Evolutionary conservation across 805 yeast genomes (phyloP).

Genomic region (Wickerhamomyces chambardii): DNA sequence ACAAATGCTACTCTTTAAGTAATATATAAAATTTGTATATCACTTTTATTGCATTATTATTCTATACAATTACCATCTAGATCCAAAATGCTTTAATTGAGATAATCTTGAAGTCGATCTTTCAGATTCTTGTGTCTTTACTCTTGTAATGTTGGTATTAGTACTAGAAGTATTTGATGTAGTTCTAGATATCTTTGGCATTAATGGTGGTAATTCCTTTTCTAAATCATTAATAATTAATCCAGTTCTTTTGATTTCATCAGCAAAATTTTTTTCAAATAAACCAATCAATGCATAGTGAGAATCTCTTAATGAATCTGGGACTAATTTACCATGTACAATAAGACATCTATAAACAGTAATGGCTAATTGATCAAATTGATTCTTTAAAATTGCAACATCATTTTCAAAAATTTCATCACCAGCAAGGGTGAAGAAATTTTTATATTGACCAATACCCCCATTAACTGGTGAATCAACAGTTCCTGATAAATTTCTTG

Average conservation of each 20-base stretch:
- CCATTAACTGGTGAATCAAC: slow-evolving; percentile 92
- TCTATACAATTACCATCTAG: neutral
- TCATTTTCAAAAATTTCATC: slow-evolving; percentile 20
- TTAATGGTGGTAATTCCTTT: slow-evolving; percentile 7
- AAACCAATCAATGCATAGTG: slow-evolving; percentile 51
- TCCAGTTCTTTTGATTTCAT: slow-evolving; percentile 41
- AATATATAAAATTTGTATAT: too few species aligned
- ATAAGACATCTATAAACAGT: slow-evolving; percentile 56
- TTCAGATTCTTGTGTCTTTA: slow-evolving; percentile 19
- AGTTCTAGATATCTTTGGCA: slow-evolving; percentile 1
- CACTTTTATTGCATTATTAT: too few species aligned
- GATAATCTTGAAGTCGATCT: slow-evolving; percentile 11
- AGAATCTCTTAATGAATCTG: slow-evolving; percentile 44
- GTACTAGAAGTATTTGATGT: slow-evolving; percentile 3
- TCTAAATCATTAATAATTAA: slow-evolving; percentile 19
- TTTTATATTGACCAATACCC: slow-evolving; percentile 78
- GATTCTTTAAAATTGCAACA: slow-evolving; percentile 20
- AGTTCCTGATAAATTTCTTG: slow-evolving; percentile 72
- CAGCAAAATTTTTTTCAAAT: slow-evolving; percentile 57
- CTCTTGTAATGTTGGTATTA: slow-evolving; percentile 10
- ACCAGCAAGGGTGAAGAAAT: slow-evolving; percentile 41
- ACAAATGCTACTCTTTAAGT: too few species aligned
- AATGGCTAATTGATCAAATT: slow-evolving; percentile 63
- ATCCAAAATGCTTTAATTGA: slow-evolving; percentile 3
- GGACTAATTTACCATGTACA: slow-evolving; percentile 59